Evolutionary conservation across 495 filamentous ascomycete species (phyloP), one percentile per base, ranked within the genome.

Genomic region (Lasiosphaeria ovina): DNA sequence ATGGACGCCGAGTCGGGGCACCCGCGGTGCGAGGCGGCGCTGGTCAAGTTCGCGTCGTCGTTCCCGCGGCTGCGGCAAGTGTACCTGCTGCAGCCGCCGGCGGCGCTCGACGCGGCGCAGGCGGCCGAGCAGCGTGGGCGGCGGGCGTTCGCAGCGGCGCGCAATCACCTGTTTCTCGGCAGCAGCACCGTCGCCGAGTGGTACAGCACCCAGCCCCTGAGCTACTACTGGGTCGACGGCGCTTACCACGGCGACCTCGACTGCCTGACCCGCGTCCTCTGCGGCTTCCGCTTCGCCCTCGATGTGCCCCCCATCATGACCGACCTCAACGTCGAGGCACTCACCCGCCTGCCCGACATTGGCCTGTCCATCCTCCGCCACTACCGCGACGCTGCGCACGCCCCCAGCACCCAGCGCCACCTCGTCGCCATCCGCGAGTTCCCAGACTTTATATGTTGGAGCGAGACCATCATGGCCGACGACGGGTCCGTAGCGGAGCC

Each of bases 171-270:
- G 32, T 53, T 35, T 6, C 51, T 35, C 51, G 51, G 51, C 17
- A 53, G 32, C 36, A 12, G 6, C 54, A 55, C 40, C 45, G 32
- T 5, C 10, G 3, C 3, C 8, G 60, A 62, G 48, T 57, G 60
- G 60, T 62, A 57, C 40, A 47, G 54, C 47, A 62, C 54, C 3
- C 54, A 54, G 36, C 49, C 54, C 3, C 24, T 44, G 4, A 31
- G 31, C 12, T 55, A 47, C 3, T 57, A 47, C 44, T 50, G 14
- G 16, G 53, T 61, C n/a, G 35, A 44, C 12, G 32, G 8, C 4
- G 35, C 2, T 7, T 62, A 57, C 12, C 47, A 57, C 35, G 1
- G n/a, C 4, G 54, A 40, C 11, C 42, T 62, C n/a, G 7, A 17
- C 7, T 42, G 11, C 31, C n/a, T 54, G 55, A 54, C 57, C 49